These are phyloP conservation scores for Candida sonorensis DNA, from an alignment of 805 yeast genomes.

Conservation along the genomic window DNA sequence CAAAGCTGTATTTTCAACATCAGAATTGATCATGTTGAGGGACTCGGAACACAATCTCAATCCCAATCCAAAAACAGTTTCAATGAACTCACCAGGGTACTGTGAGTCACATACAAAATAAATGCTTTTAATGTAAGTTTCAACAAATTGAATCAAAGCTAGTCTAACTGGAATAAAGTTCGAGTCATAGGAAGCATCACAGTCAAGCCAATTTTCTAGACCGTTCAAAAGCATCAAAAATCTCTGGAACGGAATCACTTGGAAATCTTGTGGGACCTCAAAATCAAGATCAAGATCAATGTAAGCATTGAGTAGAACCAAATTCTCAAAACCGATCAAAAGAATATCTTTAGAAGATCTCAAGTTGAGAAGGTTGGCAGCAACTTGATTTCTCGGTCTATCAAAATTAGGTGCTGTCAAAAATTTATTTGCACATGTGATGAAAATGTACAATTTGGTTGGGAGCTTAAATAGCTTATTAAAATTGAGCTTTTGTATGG, in stretches of 20 bases:
- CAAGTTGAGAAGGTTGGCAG: constrained; percentile 59
- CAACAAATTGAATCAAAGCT: constrained; percentile 39
- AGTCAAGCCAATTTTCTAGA: constrained; percentile 51
- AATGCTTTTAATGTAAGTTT: constrained; percentile 24
- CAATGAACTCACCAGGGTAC: constrained; percentile 23
- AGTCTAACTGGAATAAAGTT: constrained; percentile 46
- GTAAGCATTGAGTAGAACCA: constrained; percentile 41
- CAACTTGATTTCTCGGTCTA: constrained; percentile 51
- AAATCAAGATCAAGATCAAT: constrained; percentile 29
- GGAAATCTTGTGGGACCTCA: constrained; percentile 18
- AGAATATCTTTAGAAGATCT: constrained; percentile 33
- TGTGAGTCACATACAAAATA: constrained; percentile 21
- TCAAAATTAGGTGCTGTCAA: constrained; percentile 34
- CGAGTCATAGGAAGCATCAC: constrained; percentile 53
- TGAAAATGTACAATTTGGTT: constrained; percentile 29
- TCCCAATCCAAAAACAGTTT: constrained; percentile 31
- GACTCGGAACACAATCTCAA: constrained; percentile 36
- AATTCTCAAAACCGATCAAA: constrained; percentile 35
- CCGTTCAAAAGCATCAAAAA: constrained; percentile 53
- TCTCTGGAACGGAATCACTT: constrained; percentile 58
- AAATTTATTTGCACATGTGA: constrained; percentile 30
- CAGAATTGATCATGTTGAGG: constrained; percentile 30
- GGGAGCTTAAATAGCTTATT: constrained; percentile 28
- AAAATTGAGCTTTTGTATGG: constrained; percentile 23
- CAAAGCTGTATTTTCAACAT: constrained; percentile 30